phyloP scores from a whole-genome alignment of 2,329 filamentous ascomycete species.

The Xylaria sp. region DNA sequence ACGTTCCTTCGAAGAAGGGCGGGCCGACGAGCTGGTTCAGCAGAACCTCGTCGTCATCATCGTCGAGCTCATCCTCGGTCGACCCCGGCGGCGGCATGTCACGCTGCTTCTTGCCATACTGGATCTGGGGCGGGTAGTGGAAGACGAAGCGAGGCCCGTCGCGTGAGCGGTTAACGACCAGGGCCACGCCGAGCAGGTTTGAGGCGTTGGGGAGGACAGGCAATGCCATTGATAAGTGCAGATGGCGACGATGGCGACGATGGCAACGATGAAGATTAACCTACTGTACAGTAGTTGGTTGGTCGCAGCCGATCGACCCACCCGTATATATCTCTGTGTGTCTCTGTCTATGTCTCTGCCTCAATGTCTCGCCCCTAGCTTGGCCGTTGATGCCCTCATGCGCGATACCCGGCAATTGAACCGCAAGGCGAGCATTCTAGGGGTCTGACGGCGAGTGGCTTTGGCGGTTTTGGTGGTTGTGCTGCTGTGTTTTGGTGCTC shows the following conservation, averaged over 20 bases:
- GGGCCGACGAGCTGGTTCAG: slow-evolving; percentile 53
- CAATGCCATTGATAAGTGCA: slow-evolving; percentile 57
- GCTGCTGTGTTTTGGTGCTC: too few species aligned
- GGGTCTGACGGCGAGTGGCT: too few species aligned
- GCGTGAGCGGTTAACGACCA: slow-evolving; percentile 75
- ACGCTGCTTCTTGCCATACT: slow-evolving; percentile 46
- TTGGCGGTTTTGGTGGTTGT: too few species aligned
- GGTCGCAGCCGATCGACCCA: not conserved
- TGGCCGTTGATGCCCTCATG: too few species aligned
- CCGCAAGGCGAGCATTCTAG: too few species aligned
- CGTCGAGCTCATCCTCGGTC: slow-evolving; percentile 37
- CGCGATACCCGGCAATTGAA: too few species aligned
- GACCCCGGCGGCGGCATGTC: slow-evolving; percentile 38
- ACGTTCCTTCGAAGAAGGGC: slow-evolving; percentile 38
- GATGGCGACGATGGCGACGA: not conserved
- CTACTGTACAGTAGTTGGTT: not conserved
- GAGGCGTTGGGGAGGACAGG: slow-evolving; percentile 56
- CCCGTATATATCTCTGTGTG: not conserved
- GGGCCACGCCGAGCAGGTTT: slow-evolving; percentile 71
- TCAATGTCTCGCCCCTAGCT: too few species aligned
- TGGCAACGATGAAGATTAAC: not conserved
- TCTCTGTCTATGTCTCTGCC: not conserved
- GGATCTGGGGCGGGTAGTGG: slow-evolving; percentile 76
- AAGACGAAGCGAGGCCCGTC: slow-evolving; percentile 84
- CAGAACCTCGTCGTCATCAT: slow-evolving; percentile 57